Evolutionary conservation across 306 rosid genomes (phyloP), one percentile per base, ranked within the genome.

Genomic region (Comarum palustre): DNA sequence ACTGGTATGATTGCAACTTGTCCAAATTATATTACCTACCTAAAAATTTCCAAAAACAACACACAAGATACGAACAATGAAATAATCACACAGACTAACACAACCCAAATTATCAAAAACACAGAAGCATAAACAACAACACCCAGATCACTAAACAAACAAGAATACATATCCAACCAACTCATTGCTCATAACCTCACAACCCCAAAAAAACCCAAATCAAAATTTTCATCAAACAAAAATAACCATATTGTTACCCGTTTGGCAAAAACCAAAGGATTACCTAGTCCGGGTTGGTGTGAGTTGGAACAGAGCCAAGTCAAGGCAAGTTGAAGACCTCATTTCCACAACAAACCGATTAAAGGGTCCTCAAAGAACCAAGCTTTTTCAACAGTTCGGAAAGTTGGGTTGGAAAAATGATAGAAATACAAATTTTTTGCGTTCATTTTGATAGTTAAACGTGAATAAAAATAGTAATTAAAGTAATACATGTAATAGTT

Each of bases 201-300:
- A 60, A 29, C 66, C 38, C 66, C n/a, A n/a, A 59, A 27, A 29
- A 47, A 41, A 19, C 14, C 16, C 31, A 62, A 69, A 58, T 31
- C 57, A 17, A 41, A 74, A 54, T 65, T 66, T 47, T 77, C 69
- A 41, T 42, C 29, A n/a, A 38, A 52, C 46, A 16, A 70, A 41
- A 69, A 29, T 8, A 67, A 57, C 14, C 62, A 67, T n/a, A n/a
- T 4, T 22, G 10, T 43, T 17, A 69, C 25, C 46, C 76, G 52
- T 62, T 46, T 46, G 72, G 72, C 63, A n/a, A 36, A 43, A 20
- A 15, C 52, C 50, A 36, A 32, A 67, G 50, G 41, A 47, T 46
- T 72, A 82, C 99, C 99, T 91, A 48, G 99, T 95, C 82, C 97
- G 84, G 77, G 99, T 95, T 64, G 99, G 97, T 17, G 97, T 90